Evolutionary conservation across 225 moss, liverwort and hornwort genomes (phyloP).

Genomic region (Takakia lepidozioides): DNA sequence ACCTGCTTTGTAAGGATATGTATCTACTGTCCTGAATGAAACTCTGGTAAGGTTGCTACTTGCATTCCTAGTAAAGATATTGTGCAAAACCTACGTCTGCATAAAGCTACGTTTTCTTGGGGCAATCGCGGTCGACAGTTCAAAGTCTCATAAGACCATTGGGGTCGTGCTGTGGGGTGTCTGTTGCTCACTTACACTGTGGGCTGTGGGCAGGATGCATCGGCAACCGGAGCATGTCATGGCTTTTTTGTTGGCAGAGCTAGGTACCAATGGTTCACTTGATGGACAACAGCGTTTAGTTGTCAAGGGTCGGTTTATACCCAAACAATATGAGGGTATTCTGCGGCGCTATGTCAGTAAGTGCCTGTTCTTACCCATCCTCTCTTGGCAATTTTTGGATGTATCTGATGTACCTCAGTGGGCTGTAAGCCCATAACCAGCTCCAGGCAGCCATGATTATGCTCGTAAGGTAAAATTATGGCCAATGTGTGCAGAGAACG

Average conservation of each 20-base stretch:
- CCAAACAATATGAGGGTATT: constrained; percentile 90
- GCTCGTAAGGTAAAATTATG: too few relatives aligned
- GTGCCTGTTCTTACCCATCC: constrained; percentile 14
- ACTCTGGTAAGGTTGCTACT: too few relatives aligned
- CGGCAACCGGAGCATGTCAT: constrained; percentile 89
- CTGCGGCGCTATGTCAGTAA: constrained; percentile 86
- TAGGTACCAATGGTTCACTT: constrained; percentile 87
- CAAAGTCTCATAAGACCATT: background rate
- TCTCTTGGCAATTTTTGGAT: background rate
- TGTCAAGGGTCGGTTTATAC: constrained; percentile 86
- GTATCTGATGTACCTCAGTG: too few relatives aligned
- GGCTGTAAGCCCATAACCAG: too few relatives aligned
- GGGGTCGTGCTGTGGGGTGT: background rate
- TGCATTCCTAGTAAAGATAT: too few relatives aligned
- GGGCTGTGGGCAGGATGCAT: constrained; percentile 57
- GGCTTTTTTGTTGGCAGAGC: constrained; percentile 79
- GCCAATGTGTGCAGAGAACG: too few relatives aligned
- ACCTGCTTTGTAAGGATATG: too few relatives aligned
- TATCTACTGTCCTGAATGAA: too few relatives aligned
- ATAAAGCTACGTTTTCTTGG: too few relatives aligned
- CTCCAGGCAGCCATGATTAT: too few relatives aligned
- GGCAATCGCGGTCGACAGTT: too few relatives aligned
- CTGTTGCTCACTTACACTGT: background rate
- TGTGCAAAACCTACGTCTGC: too few relatives aligned
- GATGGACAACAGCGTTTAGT: constrained; percentile 90